Percentiles rank a stretch among this genome's conserved stretches.
phyloP scores from a whole-genome alignment of 116 monocot species.

The Posidonia oceanica region DNA sequence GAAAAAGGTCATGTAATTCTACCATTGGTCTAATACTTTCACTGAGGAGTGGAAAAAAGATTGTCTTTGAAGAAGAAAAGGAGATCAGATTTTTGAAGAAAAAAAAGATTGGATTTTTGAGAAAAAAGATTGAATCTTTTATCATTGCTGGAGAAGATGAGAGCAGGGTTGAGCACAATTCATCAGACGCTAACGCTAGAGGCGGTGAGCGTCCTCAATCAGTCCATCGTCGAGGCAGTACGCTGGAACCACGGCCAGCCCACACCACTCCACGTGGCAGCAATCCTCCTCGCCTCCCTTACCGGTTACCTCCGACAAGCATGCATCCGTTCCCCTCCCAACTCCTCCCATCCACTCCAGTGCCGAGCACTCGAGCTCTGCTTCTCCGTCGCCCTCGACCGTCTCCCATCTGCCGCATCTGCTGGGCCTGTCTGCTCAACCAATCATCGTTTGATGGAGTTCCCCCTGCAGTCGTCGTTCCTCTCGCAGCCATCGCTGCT shows the following conservation, averaged over 20 bases:
- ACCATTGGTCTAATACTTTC: no score
- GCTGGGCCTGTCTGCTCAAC: background rate
- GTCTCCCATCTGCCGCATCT: slow-evolving; percentile 37
- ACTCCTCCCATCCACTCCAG: slow-evolving; percentile 80
- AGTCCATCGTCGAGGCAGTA: slow-evolving; percentile 59
- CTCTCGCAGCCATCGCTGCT: no score
- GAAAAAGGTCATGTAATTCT: no score
- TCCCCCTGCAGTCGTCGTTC: no score
- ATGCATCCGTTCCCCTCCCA: slow-evolving; percentile 64
- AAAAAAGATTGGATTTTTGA: no score
- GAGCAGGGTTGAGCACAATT: slow-evolving; percentile 78
- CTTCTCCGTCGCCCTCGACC: slow-evolving; percentile 89
- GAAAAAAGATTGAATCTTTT: no score
- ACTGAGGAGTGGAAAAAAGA: background rate
- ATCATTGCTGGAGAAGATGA: slow-evolving; percentile 23
- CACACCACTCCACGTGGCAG: slow-evolving; percentile 90
- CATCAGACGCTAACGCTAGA: slow-evolving; percentile 92
- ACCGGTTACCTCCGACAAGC: slow-evolving; percentile 66
- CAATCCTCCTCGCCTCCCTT: slow-evolving; percentile 56
- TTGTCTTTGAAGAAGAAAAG: no score
- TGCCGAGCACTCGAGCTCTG: slow-evolving; percentile 95
- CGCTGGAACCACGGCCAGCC: slow-evolving; percentile 68
- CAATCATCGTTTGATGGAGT: no score
- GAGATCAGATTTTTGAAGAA: background rate
- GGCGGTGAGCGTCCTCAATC: slow-evolving; percentile 50